Percentiles rank a stretch among this genome's conserved stretches.
phyloP scores from a whole-genome alignment of 2,329 filamentous ascomycete species.

The Fusarium papillatum region DNA sequence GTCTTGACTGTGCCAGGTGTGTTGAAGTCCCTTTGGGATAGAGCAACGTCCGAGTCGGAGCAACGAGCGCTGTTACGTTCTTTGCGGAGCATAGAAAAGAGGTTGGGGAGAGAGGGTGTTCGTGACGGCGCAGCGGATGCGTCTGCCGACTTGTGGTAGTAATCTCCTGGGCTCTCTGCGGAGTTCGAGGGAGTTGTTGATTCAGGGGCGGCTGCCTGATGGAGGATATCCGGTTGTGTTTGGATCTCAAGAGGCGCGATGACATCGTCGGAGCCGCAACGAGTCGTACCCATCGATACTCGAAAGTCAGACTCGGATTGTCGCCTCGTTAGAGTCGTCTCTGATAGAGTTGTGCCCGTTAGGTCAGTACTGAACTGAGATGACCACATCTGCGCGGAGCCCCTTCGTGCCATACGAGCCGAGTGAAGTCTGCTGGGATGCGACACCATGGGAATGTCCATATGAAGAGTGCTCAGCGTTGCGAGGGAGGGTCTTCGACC shows the following conservation, averaged over 20 bases:
- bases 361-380: slow-evolving; percentile 31
- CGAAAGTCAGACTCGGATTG: slow-evolving; percentile 25
- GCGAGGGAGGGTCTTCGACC: slow-evolving; percentile 24
- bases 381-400: slow-evolving; percentile 38
- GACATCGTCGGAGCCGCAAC: slow-evolving; percentile 19
- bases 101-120: slow-evolving; percentile 40
- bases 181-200: slow-evolving; percentile 3
- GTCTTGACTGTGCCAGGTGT: slow-evolving; percentile 50
- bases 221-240: slow-evolving; percentile 12
- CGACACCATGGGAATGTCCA: slow-evolving; percentile 16
- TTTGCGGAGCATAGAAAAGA: slow-evolving; percentile 40
- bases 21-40: slow-evolving; percentile 36
- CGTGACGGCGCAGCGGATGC: slow-evolving; percentile 16
- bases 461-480: slow-evolving; percentile 31
- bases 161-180: slow-evolving; percentile 1
- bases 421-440: slow-evolving; percentile 28
- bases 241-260: slow-evolving; percentile 7
- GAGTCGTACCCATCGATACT: slow-evolving; percentile 21
- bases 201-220: neutral
- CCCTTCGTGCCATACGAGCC: slow-evolving; percentile 20
- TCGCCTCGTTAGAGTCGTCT: neutral
- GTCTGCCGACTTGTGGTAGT: slow-evolving; percentile 20
- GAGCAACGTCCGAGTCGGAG: slow-evolving; percentile 22
- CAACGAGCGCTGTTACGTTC: slow-evolving; percentile 34
- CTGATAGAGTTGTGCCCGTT: neutral